Evolutionary conservation across 306 rosid species (phyloP), one percentile per base, ranked within the genome.

Genomic region (Glycyrrhiza uralensis): DNA sequence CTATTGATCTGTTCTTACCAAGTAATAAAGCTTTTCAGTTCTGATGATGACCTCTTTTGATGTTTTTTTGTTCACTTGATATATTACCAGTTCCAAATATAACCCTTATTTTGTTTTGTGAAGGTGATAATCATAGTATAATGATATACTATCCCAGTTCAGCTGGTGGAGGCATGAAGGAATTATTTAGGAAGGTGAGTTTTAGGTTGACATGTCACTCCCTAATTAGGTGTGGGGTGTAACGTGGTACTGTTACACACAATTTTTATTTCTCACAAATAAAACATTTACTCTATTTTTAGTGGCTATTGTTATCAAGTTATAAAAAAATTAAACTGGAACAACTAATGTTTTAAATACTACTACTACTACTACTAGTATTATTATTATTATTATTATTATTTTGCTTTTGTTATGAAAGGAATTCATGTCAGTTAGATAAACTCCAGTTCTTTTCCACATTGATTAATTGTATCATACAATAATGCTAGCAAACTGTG

Each of bases 81-180:
- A 29, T 51, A 46, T 36, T 39, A 50, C 52, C 51, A 38, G 63
- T 54, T 66, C 66, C 63, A 64, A 54, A 62, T 73, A 39, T 86
- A 76, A 85, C 66, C 54, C 35, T 72, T 54, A 38, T 75, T 15
- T 41, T 76, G 59, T 74, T 83, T 41, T 69, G 6, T 87, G 85
- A 84, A 93, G 98, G 96, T 77, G 91, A 93, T 80, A 85, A 93
- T 66, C 98, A 93, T 72, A 81, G 97, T 61, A 87, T 93, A 80
- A 90, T 87, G 98, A 93, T 93, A 84, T 91, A 93, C 76, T 93
- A 93, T 85, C 98, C 98, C 8, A 93, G 96, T 84, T 89, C 97
- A 39, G 98, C 98, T 26, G 98, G 97, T 69, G 94, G 97, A 72
- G 98, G 98, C 17, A 93, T 93, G 98, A 93, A 93, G 85, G 87